Evolutionary conservation across 805 yeast species (phyloP).

Genomic region (Candida lessepsii): DNA sequence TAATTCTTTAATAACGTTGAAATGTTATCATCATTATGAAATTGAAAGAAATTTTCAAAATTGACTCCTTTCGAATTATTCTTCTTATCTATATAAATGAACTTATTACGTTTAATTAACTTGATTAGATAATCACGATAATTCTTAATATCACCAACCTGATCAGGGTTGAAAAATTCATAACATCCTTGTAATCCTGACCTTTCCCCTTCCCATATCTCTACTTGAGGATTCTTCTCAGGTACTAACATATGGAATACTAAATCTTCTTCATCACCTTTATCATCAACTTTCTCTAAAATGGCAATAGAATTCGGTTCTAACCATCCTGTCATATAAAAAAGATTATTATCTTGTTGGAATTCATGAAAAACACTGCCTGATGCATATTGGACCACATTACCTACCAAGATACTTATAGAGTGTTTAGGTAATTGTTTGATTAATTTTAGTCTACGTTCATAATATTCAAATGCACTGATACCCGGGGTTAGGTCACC

Average conservation of each 20-base stretch:
- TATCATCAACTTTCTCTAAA: constrained; percentile 58
- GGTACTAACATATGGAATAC: constrained; percentile 81
- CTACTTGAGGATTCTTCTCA: constrained; percentile 71
- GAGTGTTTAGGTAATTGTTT: constrained; percentile 58
- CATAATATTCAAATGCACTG: constrained; percentile 74
- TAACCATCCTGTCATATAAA: constrained; percentile 86
- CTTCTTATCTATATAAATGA: constrained; percentile 52
- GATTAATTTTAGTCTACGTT: constrained; percentile 64
- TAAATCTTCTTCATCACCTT: constrained; percentile 47
- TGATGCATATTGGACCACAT: constrained; percentile 71
- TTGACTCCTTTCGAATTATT: not conserved
- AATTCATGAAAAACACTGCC: constrained; percentile 91
- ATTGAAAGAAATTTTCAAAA: constrained; percentile 6
- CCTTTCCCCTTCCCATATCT: constrained; percentile 94
- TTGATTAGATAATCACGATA: constrained; percentile 44
- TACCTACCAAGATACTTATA: constrained; percentile 73
- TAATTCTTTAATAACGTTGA: constrained; percentile 10
- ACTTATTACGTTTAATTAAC: constrained; percentile 47
- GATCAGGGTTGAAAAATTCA: constrained; percentile 87
- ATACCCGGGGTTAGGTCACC: constrained; percentile 92
- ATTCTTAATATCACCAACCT: constrained; percentile 51
- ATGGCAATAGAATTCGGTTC: constrained; percentile 79
- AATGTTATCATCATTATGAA: constrained; percentile 8
- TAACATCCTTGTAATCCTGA: constrained; percentile 82
- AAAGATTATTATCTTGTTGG: constrained; percentile 88